Conservation (phyloP, 257 asterid species). For the Handroanthus guayacan region DNA sequence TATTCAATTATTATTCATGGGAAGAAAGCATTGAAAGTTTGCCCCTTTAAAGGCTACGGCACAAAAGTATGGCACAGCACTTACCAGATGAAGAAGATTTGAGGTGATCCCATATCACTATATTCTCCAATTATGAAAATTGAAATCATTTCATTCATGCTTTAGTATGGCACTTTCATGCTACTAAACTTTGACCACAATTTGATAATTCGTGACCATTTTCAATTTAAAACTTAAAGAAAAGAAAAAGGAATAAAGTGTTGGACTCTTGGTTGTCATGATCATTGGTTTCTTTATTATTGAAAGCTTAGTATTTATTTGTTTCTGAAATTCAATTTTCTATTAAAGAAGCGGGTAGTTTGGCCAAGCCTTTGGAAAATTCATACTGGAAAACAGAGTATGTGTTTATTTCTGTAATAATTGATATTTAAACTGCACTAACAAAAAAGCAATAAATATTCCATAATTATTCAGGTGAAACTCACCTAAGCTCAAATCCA, state of each 20-base stretch:
- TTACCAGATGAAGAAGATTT: slow-evolving; percentile 24
- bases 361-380: no score
- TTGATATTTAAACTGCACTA: no score
- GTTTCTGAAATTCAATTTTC: neutral
- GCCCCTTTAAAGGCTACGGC: slow-evolving; percentile 6
- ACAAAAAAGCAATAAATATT: no score
- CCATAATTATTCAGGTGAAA: no score
- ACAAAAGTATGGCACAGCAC: slow-evolving; percentile 24
- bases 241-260: neutral
- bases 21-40: neutral
- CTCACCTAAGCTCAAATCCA: no score
- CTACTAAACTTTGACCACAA: slow-evolving; percentile 16
- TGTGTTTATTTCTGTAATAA: no score
- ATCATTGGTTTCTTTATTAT: neutral
- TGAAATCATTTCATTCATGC: slow-evolving; percentile 27
- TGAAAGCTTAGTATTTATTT: neutral
- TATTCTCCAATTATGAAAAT: slow-evolving; percentile 31
- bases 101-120: slow-evolving; percentile 22
- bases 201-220: slow-evolving; percentile 10
- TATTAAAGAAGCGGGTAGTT: neutral
- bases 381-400: no score
- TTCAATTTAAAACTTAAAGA: neutral
- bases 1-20: neutral
- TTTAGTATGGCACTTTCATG: slow-evolving; percentile 18
- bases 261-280: neutral